Percentiles rank a stretch among this genome's conserved stretches.
Conservation (phyloP, 805 yeast species). For the Barnettozyma populi region DNA sequence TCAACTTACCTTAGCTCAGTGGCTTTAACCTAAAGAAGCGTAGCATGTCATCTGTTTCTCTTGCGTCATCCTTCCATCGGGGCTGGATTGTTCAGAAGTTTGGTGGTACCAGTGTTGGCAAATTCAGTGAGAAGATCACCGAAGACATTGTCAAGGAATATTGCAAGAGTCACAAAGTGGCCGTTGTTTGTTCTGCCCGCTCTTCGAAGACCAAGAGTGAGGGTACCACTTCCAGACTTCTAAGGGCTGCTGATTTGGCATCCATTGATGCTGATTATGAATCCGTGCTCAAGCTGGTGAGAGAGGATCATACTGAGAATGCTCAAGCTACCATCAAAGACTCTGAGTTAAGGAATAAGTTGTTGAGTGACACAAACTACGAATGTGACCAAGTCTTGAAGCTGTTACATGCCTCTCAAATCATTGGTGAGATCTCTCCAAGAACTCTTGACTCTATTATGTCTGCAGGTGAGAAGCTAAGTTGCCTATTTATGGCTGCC, state of each 20-base stretch:
- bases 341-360: conserved; percentile 40
- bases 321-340: conserved; percentile 51
- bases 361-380: conserved; percentile 51
- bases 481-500: conserved; percentile 85
- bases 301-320: conserved; percentile 72
- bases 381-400: conserved; percentile 68
- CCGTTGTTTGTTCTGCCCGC: conserved; percentile 94
- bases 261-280: conserved; percentile 54
- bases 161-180: conserved; percentile 59
- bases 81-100: conserved; percentile 87
- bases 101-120: conserved; percentile 97
- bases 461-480: conserved; percentile 90
- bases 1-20: not conserved
- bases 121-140: conserved; percentile 81
- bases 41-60: conserved; percentile 17
- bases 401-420: conserved; percentile 78
- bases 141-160: conserved; percentile 75
- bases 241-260: conserved; percentile 80
- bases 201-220: conserved; percentile 87
- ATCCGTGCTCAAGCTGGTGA: conserved; percentile 56
- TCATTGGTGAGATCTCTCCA: conserved; percentile 86
- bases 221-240: conserved; percentile 88
- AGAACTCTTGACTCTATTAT: conserved; percentile 85
- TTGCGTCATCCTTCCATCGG: conserved; percentile 15
- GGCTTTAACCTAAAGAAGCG: not conserved